Conservation (phyloP, 768 basidiomycete genomes). For the Pleurotus tuber-regium region DNA sequence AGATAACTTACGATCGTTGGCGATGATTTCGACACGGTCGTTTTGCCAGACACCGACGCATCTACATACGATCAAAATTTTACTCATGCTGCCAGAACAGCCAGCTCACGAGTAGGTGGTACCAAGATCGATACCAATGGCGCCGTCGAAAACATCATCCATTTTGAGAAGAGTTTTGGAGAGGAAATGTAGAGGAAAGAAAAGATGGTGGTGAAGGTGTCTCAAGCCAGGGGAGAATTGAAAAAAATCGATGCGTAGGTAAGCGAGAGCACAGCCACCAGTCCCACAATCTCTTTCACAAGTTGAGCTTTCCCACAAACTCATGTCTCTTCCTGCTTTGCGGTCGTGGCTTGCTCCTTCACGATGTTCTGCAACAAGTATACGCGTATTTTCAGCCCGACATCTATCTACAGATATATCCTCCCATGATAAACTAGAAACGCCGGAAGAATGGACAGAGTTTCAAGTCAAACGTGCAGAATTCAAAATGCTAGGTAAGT, state of each 20-base stretch:
- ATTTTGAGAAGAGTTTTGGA: constrained; percentile 50
- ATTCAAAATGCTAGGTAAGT: constrained; percentile 52
- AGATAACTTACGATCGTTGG: constrained; percentile 59
- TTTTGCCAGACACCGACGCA: constrained; percentile 99
- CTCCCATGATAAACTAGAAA: constrained; percentile 33
- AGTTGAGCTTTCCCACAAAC: constrained; percentile 30
- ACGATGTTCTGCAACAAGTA: constrained; percentile 25
- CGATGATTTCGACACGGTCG: constrained; percentile 98
- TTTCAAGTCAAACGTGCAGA: constrained; percentile 61
- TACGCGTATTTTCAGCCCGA: constrained; percentile 9
- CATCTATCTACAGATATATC: constrained; percentile 26
- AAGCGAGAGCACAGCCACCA: constrained; percentile 52
- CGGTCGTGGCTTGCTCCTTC: constrained; percentile 36
- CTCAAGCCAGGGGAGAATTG: constrained; percentile 20
- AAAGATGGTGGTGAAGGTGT: constrained; percentile 33
- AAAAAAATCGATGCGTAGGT: constrained; percentile 54
- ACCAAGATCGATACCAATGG: constrained; percentile 87
- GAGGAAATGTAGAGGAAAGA: constrained; percentile 27
- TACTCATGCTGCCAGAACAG: constrained; percentile 10
- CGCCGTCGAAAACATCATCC: constrained; percentile 94
- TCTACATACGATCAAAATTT: constrained; percentile 37
- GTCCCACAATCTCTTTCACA: constrained; percentile 23
- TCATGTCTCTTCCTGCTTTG: constrained; percentile 19
- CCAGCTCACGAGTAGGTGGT: constrained; percentile 86
- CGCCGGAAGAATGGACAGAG: constrained; percentile 61